A percentile compares a stretch with the other conserved stretches of the same genome.
phyloP scores from a whole-genome alignment of 2,329 filamentous ascomycete genomes.

The Bipolaris bicolor region DNA sequence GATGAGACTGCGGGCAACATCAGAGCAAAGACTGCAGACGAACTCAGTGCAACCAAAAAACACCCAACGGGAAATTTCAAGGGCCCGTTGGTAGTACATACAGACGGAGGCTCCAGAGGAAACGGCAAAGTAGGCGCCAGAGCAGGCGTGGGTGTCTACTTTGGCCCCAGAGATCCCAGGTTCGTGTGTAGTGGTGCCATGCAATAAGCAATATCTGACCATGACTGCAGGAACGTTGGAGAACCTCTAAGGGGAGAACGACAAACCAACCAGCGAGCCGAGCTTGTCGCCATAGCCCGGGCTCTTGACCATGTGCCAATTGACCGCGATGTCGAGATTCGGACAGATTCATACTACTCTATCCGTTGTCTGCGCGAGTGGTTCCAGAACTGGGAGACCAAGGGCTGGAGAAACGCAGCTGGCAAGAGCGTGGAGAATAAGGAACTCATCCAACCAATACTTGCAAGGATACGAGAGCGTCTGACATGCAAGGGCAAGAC shows the following conservation, averaged over 20 bases:
- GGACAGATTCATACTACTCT: constrained; percentile 88
- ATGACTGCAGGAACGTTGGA: constrained; percentile 67
- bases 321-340: constrained; percentile 73
- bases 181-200: constrained; percentile 39
- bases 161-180: constrained; percentile 64
- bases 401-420: constrained; percentile 76
- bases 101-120: constrained; percentile 66
- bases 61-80: constrained; percentile 51
- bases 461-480: constrained; percentile 73
- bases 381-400: constrained; percentile 76
- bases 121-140: constrained; percentile 63
- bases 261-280: constrained; percentile 97
- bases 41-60: constrained; percentile 55
- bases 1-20: constrained; percentile 61
- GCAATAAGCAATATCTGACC: constrained; percentile 4
- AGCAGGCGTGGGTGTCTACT: constrained; percentile 69
- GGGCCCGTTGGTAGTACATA: constrained; percentile 65
- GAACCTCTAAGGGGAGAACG: constrained; percentile 74
- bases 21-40: constrained; percentile 61
- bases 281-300: constrained; percentile 84
- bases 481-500: constrained; percentile 62
- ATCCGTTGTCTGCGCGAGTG: constrained; percentile 89
- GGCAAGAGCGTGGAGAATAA: constrained; percentile 81
- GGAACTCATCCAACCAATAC: constrained; percentile 78
- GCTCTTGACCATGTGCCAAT: constrained; percentile 77